Evolutionary conservation across 2,329 filamentous ascomycete species (phyloP).

Genomic region (Grosmannia clavigera): DNA sequence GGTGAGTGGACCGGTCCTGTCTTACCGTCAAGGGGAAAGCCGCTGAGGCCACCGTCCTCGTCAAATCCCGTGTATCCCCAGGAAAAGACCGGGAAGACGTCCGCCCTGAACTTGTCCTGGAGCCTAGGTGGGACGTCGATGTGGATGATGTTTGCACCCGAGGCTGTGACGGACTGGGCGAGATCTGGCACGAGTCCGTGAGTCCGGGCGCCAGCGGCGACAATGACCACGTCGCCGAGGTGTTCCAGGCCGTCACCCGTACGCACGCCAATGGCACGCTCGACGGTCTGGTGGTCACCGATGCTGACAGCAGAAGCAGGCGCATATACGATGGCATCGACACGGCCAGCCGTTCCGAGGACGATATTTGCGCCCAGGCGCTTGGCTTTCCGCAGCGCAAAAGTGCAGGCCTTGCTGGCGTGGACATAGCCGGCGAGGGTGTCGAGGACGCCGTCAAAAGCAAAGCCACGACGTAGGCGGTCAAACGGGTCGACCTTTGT

Average conservation of each 20-base stretch:
- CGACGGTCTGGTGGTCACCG: not conserved
- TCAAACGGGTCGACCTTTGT: not conserved
- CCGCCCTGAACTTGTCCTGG: not conserved
- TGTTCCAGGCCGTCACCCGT: conserved; percentile 1
- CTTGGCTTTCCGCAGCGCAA: not conserved
- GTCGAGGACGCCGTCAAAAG: conserved; percentile 2
- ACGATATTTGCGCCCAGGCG: not conserved
- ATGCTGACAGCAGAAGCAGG: not conserved
- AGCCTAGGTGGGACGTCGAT: not conserved
- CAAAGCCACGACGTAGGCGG: not conserved
- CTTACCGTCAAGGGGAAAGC: conserved; percentile 1
- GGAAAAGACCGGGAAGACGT: not conserved
- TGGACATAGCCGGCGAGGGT: not conserved
- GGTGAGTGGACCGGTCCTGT: not conserved
- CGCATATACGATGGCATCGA: not conserved
- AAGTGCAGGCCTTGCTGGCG: not conserved
- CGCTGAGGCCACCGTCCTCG: not conserved
- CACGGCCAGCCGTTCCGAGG: not conserved
- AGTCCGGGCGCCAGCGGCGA: not conserved
- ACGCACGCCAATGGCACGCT: not conserved
- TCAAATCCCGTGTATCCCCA: not conserved
- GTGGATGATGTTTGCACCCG: not conserved
- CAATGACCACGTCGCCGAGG: not conserved
- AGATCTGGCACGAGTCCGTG: not conserved
- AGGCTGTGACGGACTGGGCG: not conserved